A percentile compares a stretch with the other conserved stretches of the same genome.
Evolutionary conservation across 1,139 yeast species (phyloP).

Genomic region (Suhomyces ambrosiae): DNA sequence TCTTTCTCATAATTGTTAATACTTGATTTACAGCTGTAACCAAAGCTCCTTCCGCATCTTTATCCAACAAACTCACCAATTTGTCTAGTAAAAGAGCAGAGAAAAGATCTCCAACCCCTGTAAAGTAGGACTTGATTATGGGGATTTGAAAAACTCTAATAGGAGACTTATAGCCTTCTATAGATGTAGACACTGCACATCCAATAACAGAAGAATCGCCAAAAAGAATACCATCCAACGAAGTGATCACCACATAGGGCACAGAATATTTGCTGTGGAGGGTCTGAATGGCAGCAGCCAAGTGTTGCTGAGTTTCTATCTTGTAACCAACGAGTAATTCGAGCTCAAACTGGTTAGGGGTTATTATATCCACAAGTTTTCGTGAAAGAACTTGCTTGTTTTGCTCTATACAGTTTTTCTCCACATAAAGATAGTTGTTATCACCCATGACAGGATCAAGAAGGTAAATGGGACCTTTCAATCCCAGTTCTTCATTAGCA

Average conservation of each 20-base stretch:
- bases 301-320: slow-evolving; percentile 42
- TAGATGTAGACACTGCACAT: slow-evolving; percentile 55
- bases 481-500: background rate
- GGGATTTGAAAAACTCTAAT: slow-evolving; percentile 34
- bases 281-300: slow-evolving; percentile 47
- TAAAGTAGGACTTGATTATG: slow-evolving; percentile 69
- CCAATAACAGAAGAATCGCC: slow-evolving; percentile 30
- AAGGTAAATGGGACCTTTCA: slow-evolving; percentile 48
- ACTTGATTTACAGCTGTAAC: slow-evolving; percentile 48
- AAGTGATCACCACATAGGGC: slow-evolving; percentile 69
- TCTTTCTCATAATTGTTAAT: slow-evolving; percentile 49
- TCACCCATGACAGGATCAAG: slow-evolving; percentile 96
- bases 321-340: slow-evolving; percentile 65
- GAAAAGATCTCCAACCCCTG: slow-evolving; percentile 93
- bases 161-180: background rate
- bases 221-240: slow-evolving; percentile 31
- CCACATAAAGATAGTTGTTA: slow-evolving; percentile 79
- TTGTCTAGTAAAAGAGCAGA: slow-evolving; percentile 75
- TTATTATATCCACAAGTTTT: slow-evolving; percentile 63
- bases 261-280: slow-evolving; percentile 57
- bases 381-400: slow-evolving; percentile 58
- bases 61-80: slow-evolving; percentile 20
- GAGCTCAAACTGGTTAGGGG: slow-evolving; percentile 92
- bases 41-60: slow-evolving; percentile 1
- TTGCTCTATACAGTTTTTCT: slow-evolving; percentile 63